Evolutionary conservation across 768 basidiomycete species (phyloP).

Genomic region (Lactarius indigo): DNA sequence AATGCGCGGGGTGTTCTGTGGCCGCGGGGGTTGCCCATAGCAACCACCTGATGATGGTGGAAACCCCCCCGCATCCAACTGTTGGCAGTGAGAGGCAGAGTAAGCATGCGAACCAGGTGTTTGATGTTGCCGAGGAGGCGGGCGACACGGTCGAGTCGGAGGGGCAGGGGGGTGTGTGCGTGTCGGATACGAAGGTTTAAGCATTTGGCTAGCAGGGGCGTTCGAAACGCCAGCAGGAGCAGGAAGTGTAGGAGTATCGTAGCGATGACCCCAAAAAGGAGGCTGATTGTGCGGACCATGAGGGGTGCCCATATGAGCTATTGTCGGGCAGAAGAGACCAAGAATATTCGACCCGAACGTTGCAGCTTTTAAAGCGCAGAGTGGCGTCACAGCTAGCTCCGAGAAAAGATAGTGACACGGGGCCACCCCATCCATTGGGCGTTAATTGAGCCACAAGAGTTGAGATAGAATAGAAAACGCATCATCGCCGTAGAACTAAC

Average conservation of each 20-base stretch:
- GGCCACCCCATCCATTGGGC: neutral
- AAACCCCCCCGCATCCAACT: neutral
- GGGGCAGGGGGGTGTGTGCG: neutral
- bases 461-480: neutral
- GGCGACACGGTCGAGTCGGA: neutral
- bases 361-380: neutral
- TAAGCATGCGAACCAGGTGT: neutral
- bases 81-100: neutral
- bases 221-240: neutral
- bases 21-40: neutral
- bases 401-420: slow-evolving; percentile 1
- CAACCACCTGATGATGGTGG: neutral
- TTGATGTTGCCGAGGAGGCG: neutral
- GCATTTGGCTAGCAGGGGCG: neutral
- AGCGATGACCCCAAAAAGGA: neutral
- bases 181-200: neutral
- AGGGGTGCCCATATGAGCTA: neutral
- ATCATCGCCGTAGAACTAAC: neutral
- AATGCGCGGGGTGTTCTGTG: neutral
- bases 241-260: neutral
- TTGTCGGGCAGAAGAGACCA: neutral
- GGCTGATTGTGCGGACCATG: neutral
- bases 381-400: neutral
- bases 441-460: neutral
- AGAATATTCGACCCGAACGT: slow-evolving; percentile 1